These are phyloP conservation scores for Schoenoplectus triqueter DNA, from an alignment of 202 grass and related monocot genomes.

Conservation along the genomic window DNA sequence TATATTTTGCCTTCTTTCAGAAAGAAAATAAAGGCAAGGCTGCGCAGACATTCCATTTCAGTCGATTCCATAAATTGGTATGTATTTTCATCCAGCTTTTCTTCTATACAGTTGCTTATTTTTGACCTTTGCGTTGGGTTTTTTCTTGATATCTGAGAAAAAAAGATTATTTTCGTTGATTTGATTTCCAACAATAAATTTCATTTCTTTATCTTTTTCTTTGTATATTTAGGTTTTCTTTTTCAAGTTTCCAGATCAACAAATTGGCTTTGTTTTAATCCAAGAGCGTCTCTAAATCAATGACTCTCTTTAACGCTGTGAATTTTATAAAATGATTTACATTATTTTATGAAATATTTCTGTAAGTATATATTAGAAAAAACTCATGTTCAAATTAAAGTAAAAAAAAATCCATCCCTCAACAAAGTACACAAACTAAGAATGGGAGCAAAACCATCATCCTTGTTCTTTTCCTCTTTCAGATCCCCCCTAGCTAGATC, in stretches of 20 bases:
- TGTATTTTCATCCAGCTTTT: slow-evolving; percentile 1
- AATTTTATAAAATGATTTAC: neutral
- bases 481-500: neutral
- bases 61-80: slow-evolving; percentile 28
- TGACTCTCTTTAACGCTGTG: neutral
- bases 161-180: neutral
- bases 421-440: neutral
- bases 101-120: slow-evolving; percentile 16
- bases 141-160: neutral
- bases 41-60: slow-evolving; percentile 8
- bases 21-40: slow-evolving; percentile 33
- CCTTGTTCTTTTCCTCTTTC: neutral
- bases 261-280: neutral
- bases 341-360: neutral
- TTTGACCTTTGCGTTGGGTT: neutral
- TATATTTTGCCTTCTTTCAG: slow-evolving; percentile 5
- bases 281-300: neutral
- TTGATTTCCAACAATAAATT: neutral
- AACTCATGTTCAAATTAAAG: neutral
- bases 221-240: neutral
- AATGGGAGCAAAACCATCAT: neutral
- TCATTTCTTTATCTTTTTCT: slow-evolving; percentile 18
- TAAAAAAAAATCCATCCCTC: no score
- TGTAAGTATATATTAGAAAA: neutral
- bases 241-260: neutral